Conservation (phyloP, 495 filamentous ascomycete species). For the Schizothecium vesticola region DNA sequence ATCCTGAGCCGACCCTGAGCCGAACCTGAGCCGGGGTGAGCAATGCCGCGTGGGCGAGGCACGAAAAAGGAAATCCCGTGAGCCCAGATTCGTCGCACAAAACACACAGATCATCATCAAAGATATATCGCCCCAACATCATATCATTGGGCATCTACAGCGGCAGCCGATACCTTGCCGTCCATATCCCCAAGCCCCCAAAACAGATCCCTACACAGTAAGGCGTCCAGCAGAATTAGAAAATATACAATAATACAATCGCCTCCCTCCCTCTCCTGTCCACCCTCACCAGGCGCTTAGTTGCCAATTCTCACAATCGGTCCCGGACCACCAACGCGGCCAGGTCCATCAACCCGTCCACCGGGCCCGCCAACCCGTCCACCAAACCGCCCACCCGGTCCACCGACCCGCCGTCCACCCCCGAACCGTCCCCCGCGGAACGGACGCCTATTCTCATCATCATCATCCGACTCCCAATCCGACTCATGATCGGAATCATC, state of each 20-base stretch:
- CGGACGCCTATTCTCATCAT: background rate
- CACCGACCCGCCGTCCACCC: background rate
- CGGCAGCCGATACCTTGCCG: background rate
- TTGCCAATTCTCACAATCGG: background rate
- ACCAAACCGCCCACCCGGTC: background rate
- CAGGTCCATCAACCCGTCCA: background rate
- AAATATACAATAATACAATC: background rate
- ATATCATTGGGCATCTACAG: background rate
- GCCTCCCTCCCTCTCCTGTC: too few relatives aligned
- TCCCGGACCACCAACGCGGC: background rate
- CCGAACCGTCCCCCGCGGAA: background rate
- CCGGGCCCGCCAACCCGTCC: background rate
- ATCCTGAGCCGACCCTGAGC: too few relatives aligned
- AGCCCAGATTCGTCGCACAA: too few relatives aligned
- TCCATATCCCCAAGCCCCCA: background rate
- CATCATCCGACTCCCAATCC: background rate
- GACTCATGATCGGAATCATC: background rate
- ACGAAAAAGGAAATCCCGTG: too few relatives aligned
- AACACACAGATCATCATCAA: background rate
- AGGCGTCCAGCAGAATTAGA: background rate
- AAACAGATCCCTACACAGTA: background rate
- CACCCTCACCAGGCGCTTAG: background rate
- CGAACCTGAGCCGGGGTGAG: too few relatives aligned
- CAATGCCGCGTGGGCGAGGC: too few relatives aligned
- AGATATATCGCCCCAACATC: background rate